Conservation (phyloP, 2,329 filamentous ascomycete species). For the Hypoxylon sp. region DNA sequence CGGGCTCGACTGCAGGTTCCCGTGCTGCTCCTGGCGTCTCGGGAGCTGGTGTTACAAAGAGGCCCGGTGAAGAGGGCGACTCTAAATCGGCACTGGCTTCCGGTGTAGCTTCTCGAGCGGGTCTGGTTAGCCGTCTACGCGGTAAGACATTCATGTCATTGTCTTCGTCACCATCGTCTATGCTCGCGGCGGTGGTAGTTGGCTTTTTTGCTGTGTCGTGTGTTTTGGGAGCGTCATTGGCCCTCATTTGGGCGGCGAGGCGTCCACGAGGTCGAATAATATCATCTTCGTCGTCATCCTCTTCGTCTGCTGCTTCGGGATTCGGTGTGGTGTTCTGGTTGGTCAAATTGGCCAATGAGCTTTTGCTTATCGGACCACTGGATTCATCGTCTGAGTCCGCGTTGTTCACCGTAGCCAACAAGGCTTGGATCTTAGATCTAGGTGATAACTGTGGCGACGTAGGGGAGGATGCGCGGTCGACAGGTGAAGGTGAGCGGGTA, state of each 20-base stretch:
- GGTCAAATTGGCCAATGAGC: slow-evolving; percentile 38
- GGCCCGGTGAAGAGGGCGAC: slow-evolving; percentile 55
- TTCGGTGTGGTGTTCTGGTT: slow-evolving; percentile 30
- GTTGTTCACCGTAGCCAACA: slow-evolving; percentile 58
- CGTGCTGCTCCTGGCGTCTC: slow-evolving; percentile 41
- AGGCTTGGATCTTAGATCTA: slow-evolving; percentile 61
- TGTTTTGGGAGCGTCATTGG: slow-evolving; percentile 25
- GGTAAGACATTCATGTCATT: slow-evolving; percentile 37
- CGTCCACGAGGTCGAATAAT: slow-evolving; percentile 52
- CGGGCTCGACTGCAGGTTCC: slow-evolving; percentile 43
- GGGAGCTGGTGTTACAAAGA: slow-evolving; percentile 63
- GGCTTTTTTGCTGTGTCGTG: slow-evolving; percentile 8
- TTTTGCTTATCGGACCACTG: slow-evolving; percentile 36
- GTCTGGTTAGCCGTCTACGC: slow-evolving; percentile 38
- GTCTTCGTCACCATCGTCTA: slow-evolving; percentile 42
- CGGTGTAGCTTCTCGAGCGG: slow-evolving; percentile 37
- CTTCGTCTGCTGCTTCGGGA: slow-evolving; percentile 41
- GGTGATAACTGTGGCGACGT: slow-evolving; percentile 58
- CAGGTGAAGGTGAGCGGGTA: slow-evolving; percentile 55
- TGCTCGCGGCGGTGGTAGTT: slow-evolving; percentile 25
- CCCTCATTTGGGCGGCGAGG: slow-evolving; percentile 48
- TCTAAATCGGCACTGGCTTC: slow-evolving; percentile 43
- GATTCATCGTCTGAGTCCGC: slow-evolving; percentile 58
- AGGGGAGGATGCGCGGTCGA: slow-evolving; percentile 52
- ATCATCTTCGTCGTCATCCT: slow-evolving; percentile 52